Conservation (phyloP, 2,329 filamentous ascomycete species). For the Emergomyces orientalis region DNA sequence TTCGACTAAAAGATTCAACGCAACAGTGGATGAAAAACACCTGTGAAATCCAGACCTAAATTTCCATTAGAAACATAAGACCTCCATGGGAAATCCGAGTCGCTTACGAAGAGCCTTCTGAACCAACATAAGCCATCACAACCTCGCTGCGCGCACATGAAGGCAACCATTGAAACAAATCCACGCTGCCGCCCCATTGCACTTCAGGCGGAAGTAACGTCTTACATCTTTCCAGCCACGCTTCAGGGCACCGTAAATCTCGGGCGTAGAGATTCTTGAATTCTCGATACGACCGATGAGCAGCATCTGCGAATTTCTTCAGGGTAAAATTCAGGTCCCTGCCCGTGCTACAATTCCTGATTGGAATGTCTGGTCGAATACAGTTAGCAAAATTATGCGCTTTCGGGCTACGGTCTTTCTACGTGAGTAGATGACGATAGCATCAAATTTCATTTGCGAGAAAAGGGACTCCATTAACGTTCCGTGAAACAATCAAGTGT, state of each 20-base stretch:
- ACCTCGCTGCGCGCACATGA: constrained; percentile 28
- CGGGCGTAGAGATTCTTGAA: constrained; percentile 28
- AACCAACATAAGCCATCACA: constrained; percentile 32
- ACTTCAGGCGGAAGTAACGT: constrained; percentile 25
- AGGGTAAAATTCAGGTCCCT: constrained; percentile 28
- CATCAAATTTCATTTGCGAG: neutral
- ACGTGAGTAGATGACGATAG: neutral
- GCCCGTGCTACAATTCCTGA: constrained; percentile 28
- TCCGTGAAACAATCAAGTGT: neutral
- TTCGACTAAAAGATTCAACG: constrained; percentile 28
- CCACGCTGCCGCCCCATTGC: constrained; percentile 26
- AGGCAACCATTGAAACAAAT: constrained; percentile 29
- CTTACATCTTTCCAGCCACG: constrained; percentile 25
- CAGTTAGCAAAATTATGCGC: neutral
- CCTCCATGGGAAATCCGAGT: neutral
- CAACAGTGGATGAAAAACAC: constrained; percentile 31
- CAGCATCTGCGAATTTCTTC: constrained; percentile 25
- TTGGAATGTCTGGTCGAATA: constrained; percentile 21
- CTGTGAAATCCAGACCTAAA: constrained; percentile 30
- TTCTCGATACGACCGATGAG: constrained; percentile 19
- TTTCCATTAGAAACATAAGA: neutral
- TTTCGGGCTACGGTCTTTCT: neutral
- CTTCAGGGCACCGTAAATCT: constrained; percentile 26
- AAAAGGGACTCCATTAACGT: neutral
- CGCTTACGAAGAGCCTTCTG: constrained; percentile 24